Conservation (phyloP, 1,284 basidiomycete genomes). For the Erythrobasidium hasegawianum region DNA sequence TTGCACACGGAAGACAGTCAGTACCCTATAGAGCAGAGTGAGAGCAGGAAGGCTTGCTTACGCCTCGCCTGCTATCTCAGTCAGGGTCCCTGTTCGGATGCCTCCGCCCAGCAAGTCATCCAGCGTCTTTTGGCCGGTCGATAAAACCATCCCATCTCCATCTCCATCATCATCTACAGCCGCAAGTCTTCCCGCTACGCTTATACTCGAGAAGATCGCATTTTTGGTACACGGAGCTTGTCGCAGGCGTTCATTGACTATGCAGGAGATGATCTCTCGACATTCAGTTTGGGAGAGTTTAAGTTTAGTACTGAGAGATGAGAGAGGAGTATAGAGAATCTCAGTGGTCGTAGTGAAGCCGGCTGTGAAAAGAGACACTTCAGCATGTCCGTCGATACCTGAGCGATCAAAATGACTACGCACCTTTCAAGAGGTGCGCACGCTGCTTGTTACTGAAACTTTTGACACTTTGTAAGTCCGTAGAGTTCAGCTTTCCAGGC, state of each 20-base stretch:
- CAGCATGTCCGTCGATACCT: no score
- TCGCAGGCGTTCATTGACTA: constrained; percentile 15
- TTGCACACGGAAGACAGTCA: no score
- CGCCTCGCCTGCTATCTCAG: constrained; percentile 36
- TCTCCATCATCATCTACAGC: background rate
- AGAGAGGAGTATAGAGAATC: constrained; percentile 28
- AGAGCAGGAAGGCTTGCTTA: no score
- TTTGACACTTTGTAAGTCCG: constrained; percentile 14
- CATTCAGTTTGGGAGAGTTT: constrained; percentile 23
- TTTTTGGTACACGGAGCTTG: background rate
- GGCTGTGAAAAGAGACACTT: constrained; percentile 4
- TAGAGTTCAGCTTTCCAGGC: constrained; percentile 4
- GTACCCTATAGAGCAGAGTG: no score
- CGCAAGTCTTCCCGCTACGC: constrained; percentile 3
- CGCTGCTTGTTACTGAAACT: constrained; percentile 28
- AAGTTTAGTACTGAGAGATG: constrained; percentile 13
- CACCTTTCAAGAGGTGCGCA: constrained; percentile 15
- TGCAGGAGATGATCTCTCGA: constrained; percentile 4
- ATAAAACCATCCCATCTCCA: background rate
- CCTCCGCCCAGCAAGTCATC: constrained; percentile 28
- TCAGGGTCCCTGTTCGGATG: constrained; percentile 28
- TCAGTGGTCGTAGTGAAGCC: constrained; percentile 29
- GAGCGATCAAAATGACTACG: no score
- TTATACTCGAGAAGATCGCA: background rate
- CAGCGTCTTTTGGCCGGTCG: constrained; percentile 8